Evolutionary conservation across 306 rosid species (phyloP), one percentile per base, ranked within the genome.

Genomic region (Aeschynomene evenia): DNA sequence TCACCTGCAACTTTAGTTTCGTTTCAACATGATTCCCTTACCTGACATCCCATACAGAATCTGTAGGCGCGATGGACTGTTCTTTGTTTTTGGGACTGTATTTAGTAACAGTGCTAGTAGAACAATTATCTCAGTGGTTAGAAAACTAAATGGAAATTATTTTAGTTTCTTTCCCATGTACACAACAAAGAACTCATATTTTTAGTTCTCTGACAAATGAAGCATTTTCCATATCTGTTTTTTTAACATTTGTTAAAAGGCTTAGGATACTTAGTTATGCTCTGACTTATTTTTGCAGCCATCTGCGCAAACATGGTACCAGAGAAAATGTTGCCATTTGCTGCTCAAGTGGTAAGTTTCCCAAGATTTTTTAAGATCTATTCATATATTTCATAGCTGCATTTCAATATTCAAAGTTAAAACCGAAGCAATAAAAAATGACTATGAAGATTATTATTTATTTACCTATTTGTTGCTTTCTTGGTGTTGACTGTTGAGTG

Each of bases 271-370:
- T 62, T 55, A 23, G 54, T 65, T 57, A 54, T 77, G 74, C 68
- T 66, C 40, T 13, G 33, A 66, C 70, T 77, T 56, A 7, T 49
- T 46, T 46, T 77, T 85, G 80, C 76, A 94, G 97, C 97, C 36
- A 83, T 88, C 75, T 94, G 96, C 55, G 72, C 89, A 63, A 66
- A 84, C 83, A 94, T 91, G 97, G 81, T 58, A 43, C 87, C 91
- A 3, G 95, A 91, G 90, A 85, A 75, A 73, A 87, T 94, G 95
- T 68, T 94, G 80, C 91, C 97, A 19, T 86, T 94, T 68, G 91
- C 99, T 49, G 84, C 92, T 74, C 87, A 78, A 83, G 99, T 91
- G 81, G 96, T 94, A 79, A 84, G 92, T 78, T 43, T 8, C 34
- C 20, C 15, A 26, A 18, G 49, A 63, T 16, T 14, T 16, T 45